Conservation (phyloP, 176 grass and related monocot genomes). For the Poa pratensis region DNA sequence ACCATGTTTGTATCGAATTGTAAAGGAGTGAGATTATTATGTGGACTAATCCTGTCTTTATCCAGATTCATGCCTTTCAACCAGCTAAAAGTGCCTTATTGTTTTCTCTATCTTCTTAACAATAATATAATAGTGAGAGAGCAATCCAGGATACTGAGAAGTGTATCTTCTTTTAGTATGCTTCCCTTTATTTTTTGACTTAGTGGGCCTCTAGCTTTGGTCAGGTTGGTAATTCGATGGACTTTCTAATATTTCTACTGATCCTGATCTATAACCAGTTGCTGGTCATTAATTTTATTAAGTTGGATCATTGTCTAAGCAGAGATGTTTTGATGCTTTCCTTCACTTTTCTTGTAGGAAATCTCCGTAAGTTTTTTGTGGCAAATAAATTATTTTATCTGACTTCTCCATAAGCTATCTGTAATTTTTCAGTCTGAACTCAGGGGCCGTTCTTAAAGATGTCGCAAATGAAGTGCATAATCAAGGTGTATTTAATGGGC, state of each 20-base stretch:
- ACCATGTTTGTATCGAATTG: conserved; percentile 32
- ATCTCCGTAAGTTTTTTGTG: conserved; percentile 41
- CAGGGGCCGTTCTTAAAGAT: conserved; percentile 38
- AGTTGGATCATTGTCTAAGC: background rate
- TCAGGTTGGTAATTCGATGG: conserved; percentile 28
- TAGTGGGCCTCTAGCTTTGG: conserved; percentile 36
- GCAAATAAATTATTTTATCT: conserved; percentile 57
- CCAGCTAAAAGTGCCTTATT: conserved; percentile 34
- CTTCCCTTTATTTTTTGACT: conserved; percentile 50
- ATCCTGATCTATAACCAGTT: conserved; percentile 5
- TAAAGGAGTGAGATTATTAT: conserved; percentile 44
- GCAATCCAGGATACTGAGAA: conserved; percentile 33
- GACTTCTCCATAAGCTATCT: conserved; percentile 47
- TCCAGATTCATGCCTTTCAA: conserved; percentile 42
- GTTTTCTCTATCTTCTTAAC: conserved; percentile 36
- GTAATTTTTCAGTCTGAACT: conserved; percentile 48
- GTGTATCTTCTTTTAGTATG: conserved; percentile 40
- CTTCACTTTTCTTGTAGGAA: conserved; percentile 36
- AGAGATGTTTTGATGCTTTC: conserved; percentile 18
- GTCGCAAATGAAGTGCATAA: conserved; percentile 41
- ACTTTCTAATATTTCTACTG: conserved; percentile 36
- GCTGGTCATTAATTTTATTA: background rate
- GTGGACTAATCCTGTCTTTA: conserved; percentile 43
- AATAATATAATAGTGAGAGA: conserved; percentile 37
- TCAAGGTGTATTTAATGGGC: conserved; percentile 11